These are phyloP conservation scores for Podospora anserina DNA, from an alignment of 495 filamentous ascomycete genomes.

Conservation along the genomic window DNA sequence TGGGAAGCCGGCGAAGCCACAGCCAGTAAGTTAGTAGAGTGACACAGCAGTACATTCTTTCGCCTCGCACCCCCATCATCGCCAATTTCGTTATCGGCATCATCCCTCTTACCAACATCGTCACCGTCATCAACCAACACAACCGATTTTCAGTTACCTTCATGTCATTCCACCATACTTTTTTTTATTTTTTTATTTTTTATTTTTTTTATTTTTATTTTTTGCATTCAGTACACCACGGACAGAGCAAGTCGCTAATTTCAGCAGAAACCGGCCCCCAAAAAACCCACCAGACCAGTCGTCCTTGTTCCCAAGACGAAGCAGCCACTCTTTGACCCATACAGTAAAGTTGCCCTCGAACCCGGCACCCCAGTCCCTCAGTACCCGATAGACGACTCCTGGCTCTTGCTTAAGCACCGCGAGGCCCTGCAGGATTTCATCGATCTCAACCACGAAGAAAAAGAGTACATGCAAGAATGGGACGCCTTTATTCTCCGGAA, in stretches of 20 bases:
- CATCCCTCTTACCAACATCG: neutral
- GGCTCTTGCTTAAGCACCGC: slow-evolving; percentile 52
- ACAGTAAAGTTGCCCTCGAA: slow-evolving; percentile 47
- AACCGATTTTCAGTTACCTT: neutral
- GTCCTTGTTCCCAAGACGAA: slow-evolving; percentile 46
- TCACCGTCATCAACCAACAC: neutral
- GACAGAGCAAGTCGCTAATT: slow-evolving; percentile 6
- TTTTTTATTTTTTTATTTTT: neutral
- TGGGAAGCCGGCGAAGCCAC: slow-evolving; percentile 2
- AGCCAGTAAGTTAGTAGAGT: slow-evolving; percentile 1
- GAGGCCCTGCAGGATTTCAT: slow-evolving; percentile 50
- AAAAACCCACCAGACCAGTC: slow-evolving; percentile 19
- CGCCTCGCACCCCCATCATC: neutral
- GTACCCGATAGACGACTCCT: slow-evolving; percentile 43
- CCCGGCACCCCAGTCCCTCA: slow-evolving; percentile 44
- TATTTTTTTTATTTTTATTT: neutral
- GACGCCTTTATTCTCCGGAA: slow-evolving; percentile 47
- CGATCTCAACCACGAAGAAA: slow-evolving; percentile 48
- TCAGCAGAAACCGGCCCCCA: slow-evolving; percentile 16
- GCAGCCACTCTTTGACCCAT: slow-evolving; percentile 50
- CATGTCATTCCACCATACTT: neutral
- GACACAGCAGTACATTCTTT: too few relatives aligned
- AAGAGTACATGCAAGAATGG: slow-evolving; percentile 52
- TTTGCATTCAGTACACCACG: neutral
- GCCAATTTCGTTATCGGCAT: too few relatives aligned